These are phyloP conservation scores for Hypoxylon fragiforme DNA, from an alignment of 495 filamentous ascomycete species.

Conservation along the genomic window DNA sequence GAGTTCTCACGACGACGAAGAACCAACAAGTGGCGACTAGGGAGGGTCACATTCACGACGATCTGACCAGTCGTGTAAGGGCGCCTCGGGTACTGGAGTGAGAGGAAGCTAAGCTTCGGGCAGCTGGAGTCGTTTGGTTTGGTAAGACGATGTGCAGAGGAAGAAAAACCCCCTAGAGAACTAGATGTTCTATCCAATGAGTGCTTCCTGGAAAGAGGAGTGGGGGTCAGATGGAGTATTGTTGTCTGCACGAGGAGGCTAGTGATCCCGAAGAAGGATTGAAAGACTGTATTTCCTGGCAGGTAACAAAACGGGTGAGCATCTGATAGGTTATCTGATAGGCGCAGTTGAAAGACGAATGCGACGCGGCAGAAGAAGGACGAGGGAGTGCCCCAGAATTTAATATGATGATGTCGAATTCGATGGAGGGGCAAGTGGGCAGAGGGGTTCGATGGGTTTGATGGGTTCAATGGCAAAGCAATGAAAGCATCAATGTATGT, in stretches of 20 bases:
- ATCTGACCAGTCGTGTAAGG: constrained; percentile 29
- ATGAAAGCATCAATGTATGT: no score
- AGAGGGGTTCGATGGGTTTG: no score
- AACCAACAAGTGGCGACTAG: constrained; percentile 11
- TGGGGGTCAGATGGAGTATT: constrained; percentile 31
- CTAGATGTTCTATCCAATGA: constrained; percentile 15
- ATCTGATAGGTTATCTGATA: constrained; percentile 20
- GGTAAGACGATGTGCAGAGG: constrained; percentile 14
- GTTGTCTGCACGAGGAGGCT: constrained; percentile 29
- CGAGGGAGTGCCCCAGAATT: constrained; percentile 31
- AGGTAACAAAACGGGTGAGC: constrained; percentile 7
- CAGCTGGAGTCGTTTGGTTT: constrained; percentile 17
- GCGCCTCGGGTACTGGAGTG: constrained; percentile 16
- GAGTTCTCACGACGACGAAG: constrained; percentile 13
- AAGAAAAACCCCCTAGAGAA: constrained; percentile 13
- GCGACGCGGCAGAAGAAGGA: constrained; percentile 25
- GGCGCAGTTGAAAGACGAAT: no score
- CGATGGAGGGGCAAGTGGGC: constrained; percentile 24
- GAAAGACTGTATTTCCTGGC: constrained; percentile 10
- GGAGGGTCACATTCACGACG: constrained; percentile 27
- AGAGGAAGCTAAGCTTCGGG: constrained; percentile 6
- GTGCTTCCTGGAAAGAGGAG: constrained; percentile 2
- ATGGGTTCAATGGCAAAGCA: no score
- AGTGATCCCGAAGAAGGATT: constrained; percentile 24
- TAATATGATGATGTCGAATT: constrained; percentile 29